These are phyloP conservation scores for Nemania sp. DNA, from an alignment of 2,329 filamentous ascomycete genomes.

Conservation along the genomic window DNA sequence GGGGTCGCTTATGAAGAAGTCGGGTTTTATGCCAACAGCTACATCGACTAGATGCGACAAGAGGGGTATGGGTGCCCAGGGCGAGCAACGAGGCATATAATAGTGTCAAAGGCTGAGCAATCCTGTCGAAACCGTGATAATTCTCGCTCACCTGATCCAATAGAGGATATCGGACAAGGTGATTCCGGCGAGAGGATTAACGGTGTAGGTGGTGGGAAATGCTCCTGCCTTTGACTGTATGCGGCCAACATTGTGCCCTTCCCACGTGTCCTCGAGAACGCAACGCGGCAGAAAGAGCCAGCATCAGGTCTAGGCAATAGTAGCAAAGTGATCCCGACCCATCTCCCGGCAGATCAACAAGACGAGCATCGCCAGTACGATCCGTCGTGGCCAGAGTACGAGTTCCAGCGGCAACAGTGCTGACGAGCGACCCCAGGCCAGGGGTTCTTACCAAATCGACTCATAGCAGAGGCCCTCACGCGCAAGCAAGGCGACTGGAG, in stretches of 20 bases:
- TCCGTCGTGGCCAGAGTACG: conserved; percentile 54
- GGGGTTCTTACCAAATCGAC: conserved; percentile 76
- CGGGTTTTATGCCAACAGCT: conserved; percentile 34
- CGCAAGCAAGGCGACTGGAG: conserved; percentile 62
- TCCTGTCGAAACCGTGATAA: conserved; percentile 53
- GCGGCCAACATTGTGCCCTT: conserved; percentile 54
- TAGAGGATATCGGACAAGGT: conserved; percentile 35
- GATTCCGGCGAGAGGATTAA: conserved; percentile 51
- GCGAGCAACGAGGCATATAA: conserved; percentile 45
- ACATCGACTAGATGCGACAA: conserved; percentile 32
- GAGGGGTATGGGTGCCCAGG: conserved; percentile 48
- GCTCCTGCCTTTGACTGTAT: conserved; percentile 50
- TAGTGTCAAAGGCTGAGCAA: conserved; percentile 44
- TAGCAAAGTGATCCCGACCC: conserved; percentile 34
- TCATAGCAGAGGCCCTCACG: conserved; percentile 71
- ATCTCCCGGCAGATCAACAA: conserved; percentile 37
- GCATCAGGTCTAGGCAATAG: conserved; percentile 31
- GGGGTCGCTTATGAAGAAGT: conserved; percentile 21
- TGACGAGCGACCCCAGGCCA: conserved; percentile 75
- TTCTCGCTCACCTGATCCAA: conserved; percentile 45
- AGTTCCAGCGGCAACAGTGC: conserved; percentile 67
- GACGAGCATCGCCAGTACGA: conserved; percentile 37
- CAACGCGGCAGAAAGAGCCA: conserved; percentile 29
- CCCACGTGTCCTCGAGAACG: conserved; percentile 42
- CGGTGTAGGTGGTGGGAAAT: conserved; percentile 42